Base-by-base conservation (phyloP, 2,329 filamentous ascomycete species). In the Alternaria viburni region DNA sequence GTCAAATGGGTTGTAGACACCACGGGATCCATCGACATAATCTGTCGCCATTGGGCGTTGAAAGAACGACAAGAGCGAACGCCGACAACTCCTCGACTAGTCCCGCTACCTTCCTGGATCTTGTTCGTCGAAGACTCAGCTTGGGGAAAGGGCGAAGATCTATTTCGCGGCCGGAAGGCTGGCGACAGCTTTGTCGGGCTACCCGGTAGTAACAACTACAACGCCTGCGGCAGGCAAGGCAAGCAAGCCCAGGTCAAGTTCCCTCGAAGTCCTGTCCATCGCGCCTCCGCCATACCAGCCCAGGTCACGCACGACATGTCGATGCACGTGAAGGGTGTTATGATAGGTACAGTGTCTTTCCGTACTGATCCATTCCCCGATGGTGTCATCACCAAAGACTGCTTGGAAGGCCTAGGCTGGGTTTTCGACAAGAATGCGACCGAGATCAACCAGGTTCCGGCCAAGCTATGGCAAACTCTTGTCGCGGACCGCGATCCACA, bases 271-370 rank as follows among this genome's bases (percentile, higher is more conserved):
- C 32, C 32, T 36, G 32, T 36, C 4, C 32, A 36, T 36, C 8
- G 32, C 1, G 8, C 32, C 7, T 36, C 32, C 0, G 32, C 7
- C 15, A 0, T 0, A 36, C 32, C 32, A 1, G 5, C 32, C 8
- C 15, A 3, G 0, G 32, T 36, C 7, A 36, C 5, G 3, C 32
- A 36, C 15, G 32, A 36, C 5, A 36, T 9, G 32, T 36, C 32
- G 15, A 36, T 36, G 4, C 5, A 4, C 15, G 32, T 36, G 32
- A 36, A 1, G 1, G 32, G 32, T n/a, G 32, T 36, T 4, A 36
- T 36, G 32, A 36, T 36, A 36, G 32, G 32, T 0, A 36, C 32
- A n/a, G 32, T 36, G 0, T 36, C 32, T 0, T 36, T 36, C 32
- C 32, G 32, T 4, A 36, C 32, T 1, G 32, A 36, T 4, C 32